A percentile compares a stretch with the other conserved stretches of the same genome.
These are phyloP conservation scores for Spathaspora gorwiae DNA, from an alignment of 805 yeast species.

Conservation along the genomic window DNA sequence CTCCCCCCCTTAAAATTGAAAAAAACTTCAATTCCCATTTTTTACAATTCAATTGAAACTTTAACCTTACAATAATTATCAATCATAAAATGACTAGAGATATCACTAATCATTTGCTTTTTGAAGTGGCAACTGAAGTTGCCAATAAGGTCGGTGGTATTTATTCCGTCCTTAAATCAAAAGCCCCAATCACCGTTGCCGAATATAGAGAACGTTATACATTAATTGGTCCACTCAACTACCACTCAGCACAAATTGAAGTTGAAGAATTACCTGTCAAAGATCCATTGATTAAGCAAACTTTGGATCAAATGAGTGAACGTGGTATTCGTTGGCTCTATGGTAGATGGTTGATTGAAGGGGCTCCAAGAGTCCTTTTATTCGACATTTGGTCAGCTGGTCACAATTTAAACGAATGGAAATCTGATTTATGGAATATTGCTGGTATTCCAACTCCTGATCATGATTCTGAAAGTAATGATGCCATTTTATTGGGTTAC, in stretches of 20 bases:
- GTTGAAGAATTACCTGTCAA: conserved; percentile 69
- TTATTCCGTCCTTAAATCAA: conserved; percentile 92
- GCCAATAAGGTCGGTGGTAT: conserved; percentile 98
- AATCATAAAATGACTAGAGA: conserved; percentile 61
- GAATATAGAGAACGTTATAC: conserved; percentile 87
- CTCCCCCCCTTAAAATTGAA: not conserved
- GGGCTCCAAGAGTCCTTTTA: conserved; percentile 88
- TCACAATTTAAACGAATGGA: conserved; percentile 81
- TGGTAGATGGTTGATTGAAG: conserved; percentile 96
- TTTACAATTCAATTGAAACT: not conserved
- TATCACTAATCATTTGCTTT: conserved; percentile 78
- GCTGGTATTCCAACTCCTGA: conserved; percentile 94
- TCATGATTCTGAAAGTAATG: conserved; percentile 82
- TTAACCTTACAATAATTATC: too few relatives aligned
- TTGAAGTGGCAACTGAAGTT: conserved; percentile 95
- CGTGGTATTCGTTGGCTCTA: conserved; percentile 81
- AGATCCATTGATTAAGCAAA: conserved; percentile 50
- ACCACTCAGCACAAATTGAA: conserved; percentile 68
- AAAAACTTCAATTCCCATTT: not conserved
- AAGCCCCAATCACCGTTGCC: conserved; percentile 93
- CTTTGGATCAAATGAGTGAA: conserved; percentile 73
- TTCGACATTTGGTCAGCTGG: conserved; percentile 81
- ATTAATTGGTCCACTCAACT: conserved; percentile 80
- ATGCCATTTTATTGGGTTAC: conserved; percentile 89
- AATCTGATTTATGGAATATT: conserved; percentile 82